Evolutionary conservation across 1,139 yeast species (phyloP), one percentile per base, ranked within the genome.

Genomic region (Kurtzmaniella quercitrusa): DNA sequence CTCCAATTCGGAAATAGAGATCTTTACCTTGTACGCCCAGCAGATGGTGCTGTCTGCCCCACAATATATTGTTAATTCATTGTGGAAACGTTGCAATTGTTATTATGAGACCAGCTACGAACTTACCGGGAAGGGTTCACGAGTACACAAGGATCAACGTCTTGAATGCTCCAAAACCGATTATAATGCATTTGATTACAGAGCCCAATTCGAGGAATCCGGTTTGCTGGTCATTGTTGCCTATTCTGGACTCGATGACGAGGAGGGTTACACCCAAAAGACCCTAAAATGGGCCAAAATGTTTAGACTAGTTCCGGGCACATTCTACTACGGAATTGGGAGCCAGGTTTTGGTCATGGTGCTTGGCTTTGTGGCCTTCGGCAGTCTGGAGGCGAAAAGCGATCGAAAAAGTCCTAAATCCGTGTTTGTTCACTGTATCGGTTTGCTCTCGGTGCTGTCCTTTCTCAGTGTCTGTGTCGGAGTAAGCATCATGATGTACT

Each of bases 21-120:
- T 79, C 5, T 57, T 79, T 36, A 64, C 79, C 0, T 59, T 66
- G 11, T 78, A 78, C 49, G 75, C 81, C 1, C 64, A 66, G 44
- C 59, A 61, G 3, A 74, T 76, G 51, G 79, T 79, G n/a, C 62
- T 65, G 6, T 52, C 58, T 27, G 76, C 81, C 0, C 83, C 85
- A 0, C 82, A 79, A 52, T 70, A 63, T 48, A 66, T 77, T 10
- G 50, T 65, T 7, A 63, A 76, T 0, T 67, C 75, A 2, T 46
- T 75, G 12, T 65, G 72, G 65, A 57, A 59, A 40, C 76, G 77
- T 68, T 80, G 84, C 54, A 64, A 60, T 40, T 77, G 80, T 2
- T 59, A 61, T 42, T 77, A 73, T 54, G 60, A 60, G 39, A 51
- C 55, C 14, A 58, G 67, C 3, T 43, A 53, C 21, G 41, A 43